Evolutionary conservation across 441 rosid species (phyloP).

Genomic region (Jatropha podagrica): DNA sequence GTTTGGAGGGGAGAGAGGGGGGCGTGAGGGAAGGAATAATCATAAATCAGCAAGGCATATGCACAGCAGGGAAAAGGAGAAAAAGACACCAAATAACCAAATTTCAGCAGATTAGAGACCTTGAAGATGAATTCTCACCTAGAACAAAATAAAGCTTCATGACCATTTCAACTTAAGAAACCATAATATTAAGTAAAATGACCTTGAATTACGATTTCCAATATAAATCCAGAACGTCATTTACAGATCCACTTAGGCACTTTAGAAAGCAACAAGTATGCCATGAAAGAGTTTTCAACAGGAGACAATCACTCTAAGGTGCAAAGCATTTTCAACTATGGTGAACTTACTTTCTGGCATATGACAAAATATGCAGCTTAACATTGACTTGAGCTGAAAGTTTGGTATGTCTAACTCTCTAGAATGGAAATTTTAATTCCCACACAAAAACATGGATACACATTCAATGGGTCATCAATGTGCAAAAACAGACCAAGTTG

Average conservation of each 20-base stretch:
- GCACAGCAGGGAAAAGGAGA: background rate
- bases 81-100: background rate
- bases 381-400: background rate
- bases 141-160: background rate
- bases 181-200: too few species aligned
- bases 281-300: background rate
- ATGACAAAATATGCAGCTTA: background rate
- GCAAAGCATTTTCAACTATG: background rate
- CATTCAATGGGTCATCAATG: conserved; percentile 1
- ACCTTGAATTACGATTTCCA: background rate
- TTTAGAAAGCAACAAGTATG: background rate
- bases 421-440: background rate
- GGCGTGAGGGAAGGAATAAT: too few species aligned
- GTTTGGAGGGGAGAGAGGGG: too few species aligned
- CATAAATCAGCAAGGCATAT: background rate
- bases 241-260: background rate
- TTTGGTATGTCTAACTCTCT: background rate
- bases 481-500: background rate
- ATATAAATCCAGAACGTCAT: background rate
- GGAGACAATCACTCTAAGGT: background rate
- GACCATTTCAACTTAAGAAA: background rate
- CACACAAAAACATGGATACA: background rate
- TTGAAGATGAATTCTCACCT: background rate
- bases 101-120: background rate
- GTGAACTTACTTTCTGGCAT: background rate